A percentile compares a stretch with the other conserved stretches of the same genome.
Evolutionary conservation across 805 yeast species (phyloP).

Genomic region (Komagataella pseudopastoris): DNA sequence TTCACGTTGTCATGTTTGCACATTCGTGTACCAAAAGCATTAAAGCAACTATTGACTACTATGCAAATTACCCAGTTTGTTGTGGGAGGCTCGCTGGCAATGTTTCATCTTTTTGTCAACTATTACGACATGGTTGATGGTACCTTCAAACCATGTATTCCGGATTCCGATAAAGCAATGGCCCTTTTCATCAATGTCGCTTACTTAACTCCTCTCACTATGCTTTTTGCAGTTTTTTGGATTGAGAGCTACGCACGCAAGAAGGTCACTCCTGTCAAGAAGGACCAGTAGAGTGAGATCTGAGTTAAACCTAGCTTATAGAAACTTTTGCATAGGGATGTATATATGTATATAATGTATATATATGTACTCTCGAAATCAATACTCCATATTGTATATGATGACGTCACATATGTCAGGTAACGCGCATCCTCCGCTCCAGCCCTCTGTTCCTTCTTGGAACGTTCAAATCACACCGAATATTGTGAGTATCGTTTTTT

Average conservation of each 20-base stretch:
- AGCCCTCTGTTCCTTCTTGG: not conserved
- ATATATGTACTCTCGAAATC: not conserved
- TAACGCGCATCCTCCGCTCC: not conserved
- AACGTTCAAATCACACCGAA: not conserved
- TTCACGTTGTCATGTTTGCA: constrained; percentile 47
- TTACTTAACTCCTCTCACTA: constrained; percentile 56
- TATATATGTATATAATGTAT: too few species aligned
- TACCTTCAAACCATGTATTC: constrained; percentile 33
- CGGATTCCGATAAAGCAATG: constrained; percentile 45
- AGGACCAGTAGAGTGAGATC: not conserved
- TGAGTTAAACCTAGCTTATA: not conserved
- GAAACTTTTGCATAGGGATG: not conserved
- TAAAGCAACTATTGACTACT: constrained; percentile 49
- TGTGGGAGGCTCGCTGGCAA: constrained; percentile 56
- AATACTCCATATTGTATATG: not conserved
- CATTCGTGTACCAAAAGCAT: constrained; percentile 38
- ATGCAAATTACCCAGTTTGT: constrained; percentile 60
- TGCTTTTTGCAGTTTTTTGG: constrained; percentile 51
- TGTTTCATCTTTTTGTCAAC: constrained; percentile 46
- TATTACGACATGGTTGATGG: constrained; percentile 36
- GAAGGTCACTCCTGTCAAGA: not conserved
- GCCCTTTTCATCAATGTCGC: constrained; percentile 49
- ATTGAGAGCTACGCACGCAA: constrained; percentile 37
- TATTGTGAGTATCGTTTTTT: not conserved
- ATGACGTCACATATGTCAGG: not conserved